Evolutionary conservation across 768 basidiomycete genomes (phyloP), one percentile per base, ranked within the genome.

Genomic region (Tulasnella sp.): DNA sequence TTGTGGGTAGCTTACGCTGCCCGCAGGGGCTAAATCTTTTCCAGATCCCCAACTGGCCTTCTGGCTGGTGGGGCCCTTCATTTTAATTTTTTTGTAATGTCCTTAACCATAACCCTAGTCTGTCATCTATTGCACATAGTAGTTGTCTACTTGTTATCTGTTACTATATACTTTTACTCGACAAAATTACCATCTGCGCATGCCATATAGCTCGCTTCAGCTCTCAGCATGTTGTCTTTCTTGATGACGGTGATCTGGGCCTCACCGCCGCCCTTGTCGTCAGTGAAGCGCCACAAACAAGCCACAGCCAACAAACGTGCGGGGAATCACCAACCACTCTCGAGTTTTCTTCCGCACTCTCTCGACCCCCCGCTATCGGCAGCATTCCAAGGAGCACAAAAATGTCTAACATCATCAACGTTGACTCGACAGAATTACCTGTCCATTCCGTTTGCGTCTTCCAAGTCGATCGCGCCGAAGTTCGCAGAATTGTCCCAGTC

Each of bases 11-110:
- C 36, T 62, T 65, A 37, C 59, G 59, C 71, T 72, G 71, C 39
- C 62, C 71, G 62, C 37, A 59, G 71, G 59, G 71, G 37, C 71
- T 72, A 35, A 72, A 72, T 72, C 59, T 72, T 72, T 72, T 72
- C 71, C 71, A 65, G 71, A 63, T 72, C 36, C 71, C 71, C 40
- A 40, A 41, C 71, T 47, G 71, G 71, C 71, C 71, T 72, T 72
- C 71, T 72, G 71, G 71, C 71, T 72, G 63, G 71, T 72, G 59
- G 71, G 71, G 37, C 67, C 37, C 62, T 62, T 72, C 36, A 34
- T 65, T 62, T 37, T 35, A 14, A 12, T 42, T 69, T 37, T 72
- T 62, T 34, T 36, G 12, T 72, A 52, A 16, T 63, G 2, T 29
- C 5, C 12, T 39, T 63, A 72, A 72, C 63, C 71, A 62, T 72